phyloP scores from a whole-genome alignment of 2,329 filamentous ascomycete genomes.

The Aspergillus pseudoterreus region DNA sequence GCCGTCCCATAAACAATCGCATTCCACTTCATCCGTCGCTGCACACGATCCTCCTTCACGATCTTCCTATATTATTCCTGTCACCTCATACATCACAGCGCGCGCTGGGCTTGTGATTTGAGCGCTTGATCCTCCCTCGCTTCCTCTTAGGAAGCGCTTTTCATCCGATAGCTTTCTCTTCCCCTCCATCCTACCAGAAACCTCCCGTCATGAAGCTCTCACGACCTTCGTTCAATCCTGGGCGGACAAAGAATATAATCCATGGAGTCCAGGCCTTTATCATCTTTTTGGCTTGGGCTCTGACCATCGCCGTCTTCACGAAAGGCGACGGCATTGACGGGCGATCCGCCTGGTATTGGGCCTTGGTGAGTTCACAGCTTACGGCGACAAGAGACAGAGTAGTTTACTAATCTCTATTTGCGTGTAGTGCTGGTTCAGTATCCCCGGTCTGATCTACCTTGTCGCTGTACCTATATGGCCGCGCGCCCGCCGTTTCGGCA shows the following conservation, averaged over 20 bases:
- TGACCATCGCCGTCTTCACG: conserved; percentile 57
- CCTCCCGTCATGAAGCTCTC: conserved; percentile 21
- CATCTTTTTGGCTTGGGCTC: conserved; percentile 56
- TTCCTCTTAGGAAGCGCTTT: conserved; percentile 11
- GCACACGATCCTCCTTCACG: not conserved
- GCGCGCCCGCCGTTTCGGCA: conserved; percentile 55
- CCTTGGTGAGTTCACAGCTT: conserved; percentile 44
- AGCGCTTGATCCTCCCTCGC: not conserved
- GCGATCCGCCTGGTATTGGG: conserved; percentile 55
- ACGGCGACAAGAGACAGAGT: not conserved
- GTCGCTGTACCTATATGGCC: conserved; percentile 60
- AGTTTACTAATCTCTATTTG: not conserved
- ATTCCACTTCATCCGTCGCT: conserved; percentile 2
- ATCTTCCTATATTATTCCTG: not conserved
- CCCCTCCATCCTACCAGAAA: conserved; percentile 11
- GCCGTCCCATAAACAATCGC: conserved; percentile 21
- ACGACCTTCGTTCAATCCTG: conserved; percentile 41
- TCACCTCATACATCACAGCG: not conserved
- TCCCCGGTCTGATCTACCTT: conserved; percentile 58
- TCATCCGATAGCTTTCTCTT: conserved; percentile 17
- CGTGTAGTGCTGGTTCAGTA: conserved; percentile 55
- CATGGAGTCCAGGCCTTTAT: conserved; percentile 54
- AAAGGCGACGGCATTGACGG: conserved; percentile 53
- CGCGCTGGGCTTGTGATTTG: no score
- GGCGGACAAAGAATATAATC: conserved; percentile 54